Base-by-base conservation (phyloP, 164 flowering plant species). In the Magnolia kwangsiensis region DNA sequence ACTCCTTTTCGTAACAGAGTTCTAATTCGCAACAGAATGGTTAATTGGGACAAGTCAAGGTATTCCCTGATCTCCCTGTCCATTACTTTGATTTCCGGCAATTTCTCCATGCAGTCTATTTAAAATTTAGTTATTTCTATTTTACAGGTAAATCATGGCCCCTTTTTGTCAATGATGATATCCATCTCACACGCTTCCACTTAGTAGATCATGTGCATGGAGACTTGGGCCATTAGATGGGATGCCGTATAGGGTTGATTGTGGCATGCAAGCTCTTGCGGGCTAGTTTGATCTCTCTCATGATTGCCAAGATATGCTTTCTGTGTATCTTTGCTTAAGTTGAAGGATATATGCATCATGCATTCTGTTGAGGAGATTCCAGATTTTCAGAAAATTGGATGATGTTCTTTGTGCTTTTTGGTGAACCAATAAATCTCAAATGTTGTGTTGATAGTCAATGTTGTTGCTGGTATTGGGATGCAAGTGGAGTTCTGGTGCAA, bases 1-100 rank as follows among this genome's bases (percentile, higher is more conserved):
- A 89, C 86, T 82, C 91, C 95, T 73, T 66, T 86, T 67, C 86
- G 84, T 31, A 86, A 79, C 83, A 87, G 90, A 79, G 84, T 83
- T 79, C 78, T 81, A 65, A 78, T 63, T 73, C 83, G 73, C 55
- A 83, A 61, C 76, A 81, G 88, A 81, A 79, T 77, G 61, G 76
- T 78, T 49, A 84, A 85, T 75, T 78, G 89, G 85, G 86, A 84
- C 76, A 87, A 80, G 82, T 77, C 86, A 86, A 96, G 98, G 99
- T 92, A 86, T 59, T 61, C 10, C 19, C 8, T 59, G 10, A 19
- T 21, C 37, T 27, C 27, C 1, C 13, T 18, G 16, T 23, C 8
- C 0, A 18, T 70, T 49, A 14, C 50, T 71, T 51, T 18, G 13
- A 4, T 20, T 49, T n/a, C 16, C 14, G 10, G 16, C 11, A 67